Evolutionary conservation across 192 early-diverging fungal genomes (phyloP).

Genomic region (Phycomyces blakesleeanus): DNA sequence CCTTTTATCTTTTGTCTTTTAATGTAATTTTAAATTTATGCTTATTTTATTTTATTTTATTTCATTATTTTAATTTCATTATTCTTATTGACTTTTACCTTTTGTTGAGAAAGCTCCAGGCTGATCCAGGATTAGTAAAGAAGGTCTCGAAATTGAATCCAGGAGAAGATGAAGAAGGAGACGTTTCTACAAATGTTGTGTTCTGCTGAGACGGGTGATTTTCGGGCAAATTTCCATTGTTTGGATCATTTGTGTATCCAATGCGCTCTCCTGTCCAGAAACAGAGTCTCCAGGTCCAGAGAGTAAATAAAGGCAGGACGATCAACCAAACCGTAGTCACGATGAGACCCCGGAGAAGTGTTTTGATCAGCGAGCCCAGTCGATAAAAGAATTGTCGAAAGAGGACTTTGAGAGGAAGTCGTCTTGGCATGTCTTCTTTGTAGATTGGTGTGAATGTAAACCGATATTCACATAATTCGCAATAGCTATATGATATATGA

Average conservation of each 20-base stretch:
- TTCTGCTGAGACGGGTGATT: too few relatives aligned
- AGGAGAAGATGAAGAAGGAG: too few relatives aligned
- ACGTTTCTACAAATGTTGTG: too few relatives aligned
- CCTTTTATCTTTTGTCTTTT: too few relatives aligned
- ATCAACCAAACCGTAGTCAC: slow-evolving; percentile 77
- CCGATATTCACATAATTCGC: slow-evolving; percentile 87
- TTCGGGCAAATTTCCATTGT: background rate
- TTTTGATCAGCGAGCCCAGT: slow-evolving; percentile 18
- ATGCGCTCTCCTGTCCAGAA: slow-evolving; percentile 72
- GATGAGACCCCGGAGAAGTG: slow-evolving; percentile 56
- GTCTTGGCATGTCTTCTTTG: slow-evolving; percentile 66
- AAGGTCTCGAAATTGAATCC: background rate
- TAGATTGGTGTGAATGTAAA: slow-evolving; percentile 84
- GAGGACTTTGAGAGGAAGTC: slow-evolving; percentile 52
- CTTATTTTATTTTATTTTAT: too few relatives aligned
- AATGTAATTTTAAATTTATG: too few relatives aligned
- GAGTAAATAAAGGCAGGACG: slow-evolving; percentile 73
- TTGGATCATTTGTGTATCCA: slow-evolving; percentile 22
- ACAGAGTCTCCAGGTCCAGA: slow-evolving; percentile 82
- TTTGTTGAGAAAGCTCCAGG: background rate
- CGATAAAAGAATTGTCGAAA: slow-evolving; percentile 12
- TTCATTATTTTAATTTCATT: too few relatives aligned
- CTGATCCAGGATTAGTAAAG: background rate
- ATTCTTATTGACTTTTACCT: too few relatives aligned
- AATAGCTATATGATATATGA: slow-evolving; percentile 61